Base-by-base conservation (phyloP, 116 monocot species). In the Papilionanthe hybrid region DNA sequence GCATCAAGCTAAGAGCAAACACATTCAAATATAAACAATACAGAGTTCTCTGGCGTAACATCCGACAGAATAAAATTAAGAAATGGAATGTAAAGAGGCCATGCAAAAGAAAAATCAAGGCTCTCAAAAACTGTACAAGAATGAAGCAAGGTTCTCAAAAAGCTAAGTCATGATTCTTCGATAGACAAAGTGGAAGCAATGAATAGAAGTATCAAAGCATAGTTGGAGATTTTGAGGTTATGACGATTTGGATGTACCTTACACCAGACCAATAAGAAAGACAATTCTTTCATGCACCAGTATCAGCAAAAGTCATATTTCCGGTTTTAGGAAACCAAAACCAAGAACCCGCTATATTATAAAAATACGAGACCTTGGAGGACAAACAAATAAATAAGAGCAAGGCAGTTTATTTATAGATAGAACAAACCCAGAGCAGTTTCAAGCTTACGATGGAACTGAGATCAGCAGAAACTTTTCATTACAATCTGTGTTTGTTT, bases 121-220 rank as follows among this genome's bases (percentile, higher is more conserved):
- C 9, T 75, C 49, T 9, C 4, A 65, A 25, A 15, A 60, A 65
- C 37, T 30, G 15, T 69, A 69, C 15, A 15, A 37, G 9, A 37
- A 69, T 13, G 69, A 69, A 30, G 69, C 27, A 27, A 69, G 29
- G 0, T 15, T 69, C 37, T 6, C 37, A 69, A 69, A 65, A 37
- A 69, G 69, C 69, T 4, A 69, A 13, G 12, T 69, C 69, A 69
- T 30, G 69, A 69, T 69, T 37, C 69, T 69, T 69, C 32, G 37
- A 30, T 13, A 69, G 37, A 32, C 37, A 30, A 69, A 69, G 30
- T 37, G 11, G 32, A 69, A 32, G 23, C 15, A 15, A 30, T 69
- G 69, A 17, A 17, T 4, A 68, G 12, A 15, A 30, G 20, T 60
- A 60, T 68, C 30, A 53, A 53, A 25, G 60, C 53, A 9, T 25